A percentile compares a stretch with the other conserved stretches of the same genome.
Conservation (phyloP, 108 stramenopile genomes). For the Nitzschia sp. region DNA sequence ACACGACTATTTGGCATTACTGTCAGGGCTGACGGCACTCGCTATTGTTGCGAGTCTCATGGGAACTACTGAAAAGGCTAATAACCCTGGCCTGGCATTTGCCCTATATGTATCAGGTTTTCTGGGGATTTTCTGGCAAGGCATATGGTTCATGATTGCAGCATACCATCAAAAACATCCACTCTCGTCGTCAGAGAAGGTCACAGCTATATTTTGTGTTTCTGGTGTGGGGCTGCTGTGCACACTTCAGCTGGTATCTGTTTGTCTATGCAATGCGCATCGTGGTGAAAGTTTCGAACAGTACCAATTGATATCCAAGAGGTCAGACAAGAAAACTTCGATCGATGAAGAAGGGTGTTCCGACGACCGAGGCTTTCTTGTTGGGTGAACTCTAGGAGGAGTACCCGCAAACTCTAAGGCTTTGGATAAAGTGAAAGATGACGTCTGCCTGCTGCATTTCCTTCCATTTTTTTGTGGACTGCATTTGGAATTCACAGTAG, state of each 20-base stretch:
- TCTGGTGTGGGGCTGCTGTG: neutral
- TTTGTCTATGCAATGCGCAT: neutral
- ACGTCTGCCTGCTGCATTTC: slow-evolving; percentile 11
- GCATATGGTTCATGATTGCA: neutral
- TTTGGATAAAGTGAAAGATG: slow-evolving; percentile 7
- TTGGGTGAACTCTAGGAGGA: too few relatives aligned
- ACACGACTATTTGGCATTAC: neutral
- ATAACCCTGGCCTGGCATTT: neutral
- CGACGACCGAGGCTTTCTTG: too few relatives aligned
- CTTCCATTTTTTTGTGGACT: neutral
- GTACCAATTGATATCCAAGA: too few relatives aligned
- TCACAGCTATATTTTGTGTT: neutral
- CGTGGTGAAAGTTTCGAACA: too few relatives aligned
- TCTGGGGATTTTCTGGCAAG: neutral
- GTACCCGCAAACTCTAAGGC: neutral
- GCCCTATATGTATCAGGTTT: neutral
- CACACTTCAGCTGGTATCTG: neutral
- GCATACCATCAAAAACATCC: neutral
- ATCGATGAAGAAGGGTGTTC: too few relatives aligned
- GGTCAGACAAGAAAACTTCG: too few relatives aligned
- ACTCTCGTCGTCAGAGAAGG: neutral
- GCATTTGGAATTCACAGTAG: slow-evolving; percentile 14
- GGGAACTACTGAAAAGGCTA: too few relatives aligned
- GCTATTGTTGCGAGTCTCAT: neutral
- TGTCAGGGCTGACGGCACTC: neutral